A percentile compares a stretch with the other conserved stretches of the same genome.
phyloP scores from a whole-genome alignment of 257 asterid genomes.

The Rehmannia glutinosa region DNA sequence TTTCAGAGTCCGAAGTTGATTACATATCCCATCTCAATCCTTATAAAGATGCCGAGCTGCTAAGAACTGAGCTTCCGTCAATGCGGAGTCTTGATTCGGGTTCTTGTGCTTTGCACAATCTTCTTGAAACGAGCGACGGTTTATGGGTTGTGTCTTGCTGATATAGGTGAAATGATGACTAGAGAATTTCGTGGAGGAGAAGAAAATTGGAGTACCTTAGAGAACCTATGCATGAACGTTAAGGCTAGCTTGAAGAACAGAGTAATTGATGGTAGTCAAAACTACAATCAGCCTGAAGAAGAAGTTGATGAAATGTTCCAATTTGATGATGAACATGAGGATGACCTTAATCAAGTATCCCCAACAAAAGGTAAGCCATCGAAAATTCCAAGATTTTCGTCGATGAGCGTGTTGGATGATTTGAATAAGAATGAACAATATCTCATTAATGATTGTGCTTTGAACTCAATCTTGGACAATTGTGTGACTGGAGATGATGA shows the following conservation, averaged over 20 bases:
- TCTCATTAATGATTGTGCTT: slow-evolving; percentile 3
- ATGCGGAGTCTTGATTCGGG: slow-evolving; percentile 70
- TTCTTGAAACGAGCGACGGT: slow-evolving; percentile 66
- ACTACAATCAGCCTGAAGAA: slow-evolving; percentile 17
- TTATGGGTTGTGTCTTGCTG: slow-evolving; percentile 73
- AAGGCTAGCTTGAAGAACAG: slow-evolving; percentile 36
- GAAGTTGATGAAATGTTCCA: slow-evolving; percentile 41
- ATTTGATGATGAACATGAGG: slow-evolving; percentile 36
- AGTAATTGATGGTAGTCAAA: slow-evolving; percentile 18
- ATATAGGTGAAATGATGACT: slow-evolving; percentile 92
- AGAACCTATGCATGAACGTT: slow-evolving; percentile 62
- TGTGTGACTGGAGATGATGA: slow-evolving; percentile 1
- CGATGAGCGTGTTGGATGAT: slow-evolving; percentile 29
- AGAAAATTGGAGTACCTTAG: slow-evolving; percentile 65
- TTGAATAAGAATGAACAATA: slow-evolving; percentile 6
- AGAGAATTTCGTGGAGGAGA: slow-evolving; percentile 61
- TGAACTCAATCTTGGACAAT: slow-evolving; percentile 10
- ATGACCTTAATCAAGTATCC: slow-evolving; percentile 15
- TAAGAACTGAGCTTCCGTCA: slow-evolving; percentile 63
- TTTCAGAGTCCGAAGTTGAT: slow-evolving; percentile 70
- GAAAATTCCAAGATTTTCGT: slow-evolving; percentile 45
- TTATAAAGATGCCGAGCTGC: slow-evolving; percentile 63
- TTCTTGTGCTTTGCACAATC: slow-evolving; percentile 75
- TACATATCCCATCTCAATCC: slow-evolving; percentile 74
- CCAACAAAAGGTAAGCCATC: slow-evolving; percentile 40